A percentile compares a stretch with the other conserved stretches of the same genome.
Evolutionary conservation across 2,329 filamentous ascomycete genomes (phyloP).

Genomic region (Exophiala lecanii-corni): DNA sequence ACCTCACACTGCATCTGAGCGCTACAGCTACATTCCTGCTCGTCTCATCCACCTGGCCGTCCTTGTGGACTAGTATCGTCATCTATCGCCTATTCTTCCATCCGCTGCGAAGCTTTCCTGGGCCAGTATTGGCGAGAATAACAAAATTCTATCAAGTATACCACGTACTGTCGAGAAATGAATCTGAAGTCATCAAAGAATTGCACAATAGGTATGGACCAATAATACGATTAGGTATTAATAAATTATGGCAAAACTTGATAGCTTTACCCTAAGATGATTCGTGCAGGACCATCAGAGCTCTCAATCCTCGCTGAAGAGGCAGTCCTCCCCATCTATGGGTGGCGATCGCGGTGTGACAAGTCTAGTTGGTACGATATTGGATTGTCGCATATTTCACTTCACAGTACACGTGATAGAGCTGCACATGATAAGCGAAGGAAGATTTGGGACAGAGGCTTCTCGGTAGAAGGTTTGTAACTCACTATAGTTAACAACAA

Average conservation of each 20-base stretch:
- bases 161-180: constrained; percentile 2
- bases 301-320: constrained; percentile 19
- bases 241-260: too few species aligned
- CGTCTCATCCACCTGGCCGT: constrained; percentile 13
- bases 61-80: constrained; percentile 16
- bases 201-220: constrained; percentile 22
- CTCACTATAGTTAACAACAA: constrained; percentile 38
- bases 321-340: constrained; percentile 36
- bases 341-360: constrained; percentile 33
- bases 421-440: constrained; percentile 36
- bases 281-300: constrained; percentile 20
- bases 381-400: constrained; percentile 31
- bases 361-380: constrained; percentile 42
- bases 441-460: constrained; percentile 39
- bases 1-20: too few species aligned
- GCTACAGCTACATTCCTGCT: too few species aligned
- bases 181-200: constrained; percentile 7
- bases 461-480: constrained; percentile 38
- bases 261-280: too few species aligned
- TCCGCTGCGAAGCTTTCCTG: constrained; percentile 31
- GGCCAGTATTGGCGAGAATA: constrained; percentile 26
- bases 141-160: constrained; percentile 15
- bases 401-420: constrained; percentile 38
- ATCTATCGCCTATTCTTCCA: constrained; percentile 31
- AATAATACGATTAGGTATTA: too few species aligned